phyloP scores from a whole-genome alignment of 257 asterid species.

The Jasminum sambac region DNA sequence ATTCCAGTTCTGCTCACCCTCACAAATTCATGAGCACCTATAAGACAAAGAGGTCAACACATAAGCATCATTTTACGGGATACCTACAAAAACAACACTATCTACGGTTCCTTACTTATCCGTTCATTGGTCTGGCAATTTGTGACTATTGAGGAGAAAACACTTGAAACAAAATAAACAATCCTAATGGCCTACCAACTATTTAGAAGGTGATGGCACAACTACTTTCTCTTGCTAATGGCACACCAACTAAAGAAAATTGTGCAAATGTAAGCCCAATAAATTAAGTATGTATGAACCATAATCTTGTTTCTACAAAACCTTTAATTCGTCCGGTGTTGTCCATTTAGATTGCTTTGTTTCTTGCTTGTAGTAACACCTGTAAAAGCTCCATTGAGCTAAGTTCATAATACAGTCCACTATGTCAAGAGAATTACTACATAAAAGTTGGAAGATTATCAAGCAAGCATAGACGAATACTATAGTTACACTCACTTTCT shows the following conservation, averaged over 20 bases:
- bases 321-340: conserved; percentile 94
- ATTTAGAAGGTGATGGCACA: too few species aligned
- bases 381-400: conserved; percentile 34
- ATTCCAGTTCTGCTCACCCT: conserved; percentile 83
- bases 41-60: conserved; percentile 26
- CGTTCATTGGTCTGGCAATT: not conserved
- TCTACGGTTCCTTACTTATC: not conserved
- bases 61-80: not conserved
- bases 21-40: conserved; percentile 91
- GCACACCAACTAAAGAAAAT: conserved; percentile 35
- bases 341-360: conserved; percentile 95
- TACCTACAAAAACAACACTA: not conserved
- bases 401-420: conserved; percentile 17
- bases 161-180: too few species aligned
- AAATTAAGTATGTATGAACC: conserved; percentile 12
- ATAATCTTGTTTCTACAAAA: conserved; percentile 26
- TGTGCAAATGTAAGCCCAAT: conserved; percentile 32
- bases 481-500: conserved; percentile 66
- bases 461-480: conserved; percentile 15
- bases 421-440: conserved; percentile 16
- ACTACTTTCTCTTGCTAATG: conserved; percentile 48
- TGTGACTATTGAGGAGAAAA: too few species aligned
- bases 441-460: conserved; percentile 5
- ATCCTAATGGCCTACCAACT: too few species aligned
- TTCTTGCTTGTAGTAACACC: conserved; percentile 95